A percentile compares a stretch with the other conserved stretches of the same genome.
These are phyloP conservation scores for Rehmannia glutinosa DNA, from an alignment of 257 asterid genomes.

Conservation along the genomic window DNA sequence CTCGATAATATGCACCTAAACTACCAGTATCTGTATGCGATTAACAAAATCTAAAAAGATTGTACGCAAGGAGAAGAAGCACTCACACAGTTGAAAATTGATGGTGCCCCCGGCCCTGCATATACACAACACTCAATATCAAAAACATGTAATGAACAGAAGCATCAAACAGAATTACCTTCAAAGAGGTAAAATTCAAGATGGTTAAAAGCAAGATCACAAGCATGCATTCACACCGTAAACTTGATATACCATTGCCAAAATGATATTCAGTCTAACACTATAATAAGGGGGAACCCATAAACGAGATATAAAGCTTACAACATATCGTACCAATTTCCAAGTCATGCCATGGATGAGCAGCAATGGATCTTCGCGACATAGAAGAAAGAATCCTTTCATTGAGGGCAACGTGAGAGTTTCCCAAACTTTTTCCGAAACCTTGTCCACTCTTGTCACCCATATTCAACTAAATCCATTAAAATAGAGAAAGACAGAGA, in stretches of 20 bases:
- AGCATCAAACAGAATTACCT: neutral
- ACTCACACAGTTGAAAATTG: conserved; percentile 79
- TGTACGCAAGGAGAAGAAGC: conserved; percentile 19
- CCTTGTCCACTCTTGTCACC: conserved; percentile 30
- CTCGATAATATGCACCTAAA: too few species aligned
- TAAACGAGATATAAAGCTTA: neutral
- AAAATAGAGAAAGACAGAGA: too few species aligned
- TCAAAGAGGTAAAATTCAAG: neutral
- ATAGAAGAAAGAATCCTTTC: conserved; percentile 81
- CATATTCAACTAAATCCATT: conserved; percentile 42
- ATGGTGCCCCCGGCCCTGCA: conserved; percentile 98
- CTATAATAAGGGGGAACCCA: neutral
- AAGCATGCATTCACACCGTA: too few species aligned
- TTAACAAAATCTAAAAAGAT: too few species aligned
- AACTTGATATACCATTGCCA: too few species aligned
- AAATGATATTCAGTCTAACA: too few species aligned
- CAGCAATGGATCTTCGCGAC: conserved; percentile 71
- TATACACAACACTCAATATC: neutral
- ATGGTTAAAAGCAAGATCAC: too few species aligned
- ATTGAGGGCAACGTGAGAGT: conserved; percentile 44
- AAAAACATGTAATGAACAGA: neutral
- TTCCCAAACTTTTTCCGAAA: conserved; percentile 25
- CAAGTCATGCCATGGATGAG: conserved; percentile 98
- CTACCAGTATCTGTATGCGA: too few species aligned
- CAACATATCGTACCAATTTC: conserved; percentile 57